Evolutionary conservation across 305 asterid genomes (phyloP).

Genomic region (Fraxinus nigra): DNA sequence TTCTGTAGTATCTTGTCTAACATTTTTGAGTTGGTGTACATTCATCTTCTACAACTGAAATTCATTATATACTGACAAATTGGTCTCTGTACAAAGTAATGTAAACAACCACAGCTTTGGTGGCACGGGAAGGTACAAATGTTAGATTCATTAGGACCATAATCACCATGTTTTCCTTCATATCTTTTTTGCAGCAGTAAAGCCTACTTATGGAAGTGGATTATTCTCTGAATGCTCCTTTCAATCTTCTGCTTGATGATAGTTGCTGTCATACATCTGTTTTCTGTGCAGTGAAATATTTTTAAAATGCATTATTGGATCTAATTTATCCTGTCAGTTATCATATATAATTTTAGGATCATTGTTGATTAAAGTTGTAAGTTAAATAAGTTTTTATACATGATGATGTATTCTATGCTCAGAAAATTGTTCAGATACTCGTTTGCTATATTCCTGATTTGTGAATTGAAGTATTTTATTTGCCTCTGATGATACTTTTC

Average conservation of each 20-base stretch:
- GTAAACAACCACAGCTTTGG: background rate
- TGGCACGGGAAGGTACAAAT: background rate
- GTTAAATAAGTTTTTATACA: background rate
- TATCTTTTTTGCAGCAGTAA: background rate
- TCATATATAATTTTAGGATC: background rate
- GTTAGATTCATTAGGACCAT: background rate
- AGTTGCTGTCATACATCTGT: background rate
- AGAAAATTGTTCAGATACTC: background rate
- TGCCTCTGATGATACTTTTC: slow-evolving; percentile 11
- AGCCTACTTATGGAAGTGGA: background rate
- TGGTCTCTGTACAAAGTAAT: background rate
- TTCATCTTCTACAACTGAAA: background rate
- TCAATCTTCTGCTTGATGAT: background rate
- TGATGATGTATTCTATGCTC: background rate
- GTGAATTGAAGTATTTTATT: background rate
- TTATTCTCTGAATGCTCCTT: background rate
- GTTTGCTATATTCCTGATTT: background rate
- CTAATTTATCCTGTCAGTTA: background rate
- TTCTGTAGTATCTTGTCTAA: background rate
- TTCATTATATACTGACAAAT: background rate
- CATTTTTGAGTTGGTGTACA: background rate
- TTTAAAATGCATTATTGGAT: background rate
- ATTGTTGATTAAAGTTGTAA: background rate
- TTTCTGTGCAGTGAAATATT: background rate
- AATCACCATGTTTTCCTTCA: background rate